phyloP scores from a whole-genome alignment of 768 basidiomycete genomes.

The Pisolithus marmoratus region DNA sequence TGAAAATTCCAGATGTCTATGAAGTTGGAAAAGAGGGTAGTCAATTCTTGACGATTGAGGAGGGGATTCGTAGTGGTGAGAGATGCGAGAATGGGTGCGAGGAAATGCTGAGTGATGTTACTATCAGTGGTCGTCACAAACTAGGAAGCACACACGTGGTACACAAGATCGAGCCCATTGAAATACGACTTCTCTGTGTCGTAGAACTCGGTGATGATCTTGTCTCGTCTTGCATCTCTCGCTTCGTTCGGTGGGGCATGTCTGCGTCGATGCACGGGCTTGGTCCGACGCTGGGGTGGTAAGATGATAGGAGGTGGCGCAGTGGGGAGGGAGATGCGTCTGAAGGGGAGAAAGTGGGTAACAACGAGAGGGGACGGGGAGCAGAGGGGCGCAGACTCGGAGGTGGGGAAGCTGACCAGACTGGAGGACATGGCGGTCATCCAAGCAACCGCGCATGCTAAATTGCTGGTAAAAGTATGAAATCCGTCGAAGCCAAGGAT shows the following conservation, averaged over 20 bases:
- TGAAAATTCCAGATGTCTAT: conserved; percentile 91
- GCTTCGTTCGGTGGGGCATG: conserved; percentile 42
- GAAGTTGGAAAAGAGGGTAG: conserved; percentile 79
- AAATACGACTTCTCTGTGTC: conserved; percentile 80
- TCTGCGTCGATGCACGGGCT: conserved; percentile 21
- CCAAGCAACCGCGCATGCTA: too few species aligned
- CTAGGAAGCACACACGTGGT: conserved; percentile 50
- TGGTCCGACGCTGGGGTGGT: conserved; percentile 75
- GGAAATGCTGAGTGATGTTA: conserved; percentile 57
- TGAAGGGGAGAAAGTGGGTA: conserved; percentile 45
- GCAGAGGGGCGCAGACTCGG: conserved; percentile 15
- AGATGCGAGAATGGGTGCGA: conserved; percentile 72
- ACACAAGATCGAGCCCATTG: conserved; percentile 76
- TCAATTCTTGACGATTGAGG: conserved; percentile 63
- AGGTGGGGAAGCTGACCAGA: conserved; percentile 28
- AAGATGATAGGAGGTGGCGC: conserved; percentile 46
- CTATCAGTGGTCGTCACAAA: conserved; percentile 6
- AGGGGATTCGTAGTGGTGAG: conserved; percentile 64
- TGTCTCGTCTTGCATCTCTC: conserved; percentile 51
- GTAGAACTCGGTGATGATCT: conserved; percentile 74
- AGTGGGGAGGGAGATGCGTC: conserved; percentile 57
- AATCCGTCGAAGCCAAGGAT: conserved; percentile 14
- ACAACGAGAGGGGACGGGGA: conserved; percentile 31
- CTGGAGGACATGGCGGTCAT: too few species aligned
- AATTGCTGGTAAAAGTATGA: too few species aligned